Evolutionary conservation across 1,284 basidiomycete species (phyloP), one percentile per base, ranked within the genome.

Genomic region (Melampsora americana): DNA sequence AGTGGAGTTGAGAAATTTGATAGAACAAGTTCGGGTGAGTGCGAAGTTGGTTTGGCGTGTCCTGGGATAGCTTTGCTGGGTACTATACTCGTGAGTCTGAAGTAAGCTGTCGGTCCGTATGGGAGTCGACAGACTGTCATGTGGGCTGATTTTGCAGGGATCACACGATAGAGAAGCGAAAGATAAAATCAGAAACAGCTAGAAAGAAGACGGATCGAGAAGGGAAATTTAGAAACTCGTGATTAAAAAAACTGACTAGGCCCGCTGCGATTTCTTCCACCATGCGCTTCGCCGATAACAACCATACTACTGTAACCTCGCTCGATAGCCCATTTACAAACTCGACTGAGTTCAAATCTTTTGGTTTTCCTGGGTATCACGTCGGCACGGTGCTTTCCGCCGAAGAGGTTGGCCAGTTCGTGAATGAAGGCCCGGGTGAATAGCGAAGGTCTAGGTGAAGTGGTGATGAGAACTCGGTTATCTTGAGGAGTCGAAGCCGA

Each of bases 1-100:
- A 99, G 88, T 2, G 93, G 88, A 1, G 96, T 99, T 5, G 92
- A 91, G 81, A 99, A 98, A 80, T 91, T 91, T 84, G 98, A 98
- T 30, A 99, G 86, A 62, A 99, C 92, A 48, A 99, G 89, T 83
- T 99, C 96, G 32, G 96, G 96, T 78, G 92, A 88, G 83, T 99
- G 96, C 0, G 92, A 88, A 0, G 95, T 95, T 18, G 94, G 88
- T 77, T 92, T 88, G 39, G 93, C 96, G 82, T 97, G 95, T 28
- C 93, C 93, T 32, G 71, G 71, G 26, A 73, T 73, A 11, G 71
- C 62, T 64, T 73, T 50, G 30, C 71, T 60, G 23, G 71, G 71
- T 11, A 73, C 71, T 53, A 99, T 87, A 7, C 93, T 95, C 0
- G 92, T 91, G 56, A 99, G 87, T 82, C 93, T 95, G 86, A 99